Base-by-base conservation (phyloP, 2,329 filamentous ascomycete species). In the Diaporthe sp. region DNA sequence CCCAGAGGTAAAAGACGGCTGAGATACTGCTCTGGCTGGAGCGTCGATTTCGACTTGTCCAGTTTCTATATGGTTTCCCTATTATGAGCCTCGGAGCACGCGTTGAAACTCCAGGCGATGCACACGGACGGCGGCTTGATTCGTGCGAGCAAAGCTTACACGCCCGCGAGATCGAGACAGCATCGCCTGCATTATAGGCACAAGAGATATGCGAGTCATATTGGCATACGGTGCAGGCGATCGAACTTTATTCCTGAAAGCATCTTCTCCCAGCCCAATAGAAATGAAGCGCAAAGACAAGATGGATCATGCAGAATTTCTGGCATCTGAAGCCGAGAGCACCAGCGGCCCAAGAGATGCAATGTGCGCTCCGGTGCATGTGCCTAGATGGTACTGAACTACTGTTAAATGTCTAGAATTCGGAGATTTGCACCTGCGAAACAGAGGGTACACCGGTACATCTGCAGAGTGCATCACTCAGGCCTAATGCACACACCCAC, bases 151-250 rank as follows among this genome's bases (percentile, higher is more conserved):
- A 68, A 68, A 53, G 28, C 46, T 53, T 68, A n/a, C 28, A 51
- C 12, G 44, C 31, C 46, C 31, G n/a, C 12, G 22, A 19, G 31
- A 39, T 68, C 12, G 31, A 53, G 62, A 53, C 65, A 39, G 9
- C 4, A 25, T 37, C 46, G 39, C 12, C 13, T 13, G 46, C 46
- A 28, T 39, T 28, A 13, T 42, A 53, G 22, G 9, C 65, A 28
- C n/a, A 4, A 53, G 6, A 17, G 28, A 12, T 55, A 70, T 55
- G 31, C 46, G 65, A 70, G 65, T 55, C 65, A 70, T 70, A 28
- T 22, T 6, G 34, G 31, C 15, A 4, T 12, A 25, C 34, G 31
- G 15, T 37, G 31, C 31, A 39, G 31, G 49, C 46, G 62, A 42
- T 70, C 34, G 62, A 70, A 42, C 22, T 55, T 49, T 70, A 42